Conservation (phyloP, 768 basidiomycete genomes). For the Lactifluus piperatus region DNA sequence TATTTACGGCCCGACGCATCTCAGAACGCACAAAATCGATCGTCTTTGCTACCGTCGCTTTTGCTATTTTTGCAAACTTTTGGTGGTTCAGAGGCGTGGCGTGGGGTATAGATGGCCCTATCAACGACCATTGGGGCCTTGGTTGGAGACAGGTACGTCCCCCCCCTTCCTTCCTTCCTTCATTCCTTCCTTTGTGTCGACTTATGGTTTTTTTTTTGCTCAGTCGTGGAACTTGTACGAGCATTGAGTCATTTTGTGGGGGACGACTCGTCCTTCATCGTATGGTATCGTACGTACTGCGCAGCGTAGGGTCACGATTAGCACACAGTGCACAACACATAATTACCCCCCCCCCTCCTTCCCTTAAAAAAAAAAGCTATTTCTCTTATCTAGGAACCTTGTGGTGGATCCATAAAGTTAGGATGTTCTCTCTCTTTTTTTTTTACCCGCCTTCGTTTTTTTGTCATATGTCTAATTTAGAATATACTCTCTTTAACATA, state of each 20-base stretch:
- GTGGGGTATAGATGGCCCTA: slow-evolving; percentile 87
- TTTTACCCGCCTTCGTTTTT: too few relatives aligned
- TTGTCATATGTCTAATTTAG: slow-evolving; percentile 6
- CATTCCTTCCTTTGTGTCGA: background rate
- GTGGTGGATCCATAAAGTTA: too few relatives aligned
- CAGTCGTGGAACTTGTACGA: slow-evolving; percentile 32
- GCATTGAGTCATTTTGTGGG: background rate
- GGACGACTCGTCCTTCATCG: too few relatives aligned
- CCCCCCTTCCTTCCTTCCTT: too few relatives aligned
- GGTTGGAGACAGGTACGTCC: slow-evolving; percentile 58
- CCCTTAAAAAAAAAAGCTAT: background rate
- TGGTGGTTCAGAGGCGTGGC: slow-evolving; percentile 93
- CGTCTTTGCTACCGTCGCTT: slow-evolving; percentile 54
- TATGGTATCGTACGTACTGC: too few relatives aligned
- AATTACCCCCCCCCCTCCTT: too few relatives aligned
- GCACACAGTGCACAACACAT: too few relatives aligned
- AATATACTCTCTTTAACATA: background rate
- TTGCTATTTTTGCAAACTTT: slow-evolving; percentile 64
- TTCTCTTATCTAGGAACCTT: too few relatives aligned
- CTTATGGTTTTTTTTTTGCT: background rate
- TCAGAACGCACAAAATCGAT: slow-evolving; percentile 58
- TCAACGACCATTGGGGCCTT: slow-evolving; percentile 71
- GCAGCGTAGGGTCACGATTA: too few relatives aligned
- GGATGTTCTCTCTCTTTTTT: too few relatives aligned
- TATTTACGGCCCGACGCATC: slow-evolving; percentile 70